Conservation (phyloP, 805 yeast genomes). For the Myxozyma neotropica region DNA sequence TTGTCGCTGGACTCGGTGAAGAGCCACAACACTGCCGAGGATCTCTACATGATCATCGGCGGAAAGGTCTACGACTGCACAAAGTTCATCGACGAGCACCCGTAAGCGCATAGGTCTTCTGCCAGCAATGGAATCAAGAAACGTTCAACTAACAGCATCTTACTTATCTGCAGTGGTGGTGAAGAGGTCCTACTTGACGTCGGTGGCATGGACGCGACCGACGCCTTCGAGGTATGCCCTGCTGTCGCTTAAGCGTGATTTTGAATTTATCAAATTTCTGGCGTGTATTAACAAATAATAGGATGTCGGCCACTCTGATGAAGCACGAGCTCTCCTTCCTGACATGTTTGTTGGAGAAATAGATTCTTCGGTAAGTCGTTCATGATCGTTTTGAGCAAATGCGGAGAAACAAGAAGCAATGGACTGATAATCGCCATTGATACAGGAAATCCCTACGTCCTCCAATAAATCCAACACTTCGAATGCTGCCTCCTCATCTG, state of each 20-base stretch:
- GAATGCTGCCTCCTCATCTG: neutral
- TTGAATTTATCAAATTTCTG: neutral
- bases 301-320: constrained; percentile 97
- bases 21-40: constrained; percentile 50
- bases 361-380: constrained; percentile 51
- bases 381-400: neutral
- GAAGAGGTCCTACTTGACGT: constrained; percentile 75
- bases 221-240: constrained; percentile 56
- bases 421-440: too few relatives aligned
- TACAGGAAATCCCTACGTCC: constrained; percentile 8
- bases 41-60: constrained; percentile 71
- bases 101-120: constrained; percentile 43
- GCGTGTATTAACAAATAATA: constrained; percentile 30
- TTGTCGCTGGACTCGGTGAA: constrained; percentile 49
- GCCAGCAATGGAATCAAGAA: neutral
- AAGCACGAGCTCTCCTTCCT: constrained; percentile 77
- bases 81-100: constrained; percentile 60
- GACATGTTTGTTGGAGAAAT: constrained; percentile 75
- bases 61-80: constrained; percentile 71
- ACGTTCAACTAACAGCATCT: neutral
- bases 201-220: constrained; percentile 80
- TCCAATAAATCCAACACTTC: neutral
- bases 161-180: constrained; percentile 57
- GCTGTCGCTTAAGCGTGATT: too few relatives aligned
- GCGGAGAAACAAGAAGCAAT: too few relatives aligned